Base-by-base conservation (phyloP, 805 yeast genomes). In the Deakozyma indianensis region DNA sequence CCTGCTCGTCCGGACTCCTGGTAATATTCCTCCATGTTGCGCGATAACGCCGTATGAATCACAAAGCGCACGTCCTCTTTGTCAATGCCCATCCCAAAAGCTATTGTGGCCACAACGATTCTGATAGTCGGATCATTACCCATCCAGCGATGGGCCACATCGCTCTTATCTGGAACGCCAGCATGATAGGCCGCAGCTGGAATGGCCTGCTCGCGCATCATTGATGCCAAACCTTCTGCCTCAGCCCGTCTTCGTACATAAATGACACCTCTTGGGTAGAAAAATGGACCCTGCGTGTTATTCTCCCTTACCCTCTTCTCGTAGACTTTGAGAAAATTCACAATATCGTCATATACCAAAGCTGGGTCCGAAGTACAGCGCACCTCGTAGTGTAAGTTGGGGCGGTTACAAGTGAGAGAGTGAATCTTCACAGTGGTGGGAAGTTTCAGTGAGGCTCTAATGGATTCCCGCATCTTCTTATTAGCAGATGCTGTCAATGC, bases 1-100 rank as follows among this genome's bases (percentile, higher is more conserved):
- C 98, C 98, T 3, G 97, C 98, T 63, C 98, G 77, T 4, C 98
- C 98, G 1, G 97, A 88, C 60, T 92, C 98, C 62, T 92, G 98
- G 56, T 92, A 92, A 61, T 92, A 92, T 0, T 96, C 97, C 63
- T 92, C 98, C 51, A 92, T 67, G 45, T 86, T 84, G 55, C 96
- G 68, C 0, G 98, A 96, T 22, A 92, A 65, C 3, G 92, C 83
- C 51, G 81, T 70, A 64, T 92, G 98, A 38, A 85, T 77, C 2
- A 92, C 97, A 66, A 73, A 88, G 42, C 98, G 68, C 11, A 92
- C 98, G 62, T 92, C 94, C 0, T 96, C 83, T 60, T 92, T 92
- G 64, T 92, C 98, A 47, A 92, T 90, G 42, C 98, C 98, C 98
- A 92, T 92, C 23, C 98, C 98, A 70, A 92, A 92, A 0, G 98